Evolutionary conservation across 331 rosid species (phyloP).

Genomic region (Phaseolus coccineus): DNA sequence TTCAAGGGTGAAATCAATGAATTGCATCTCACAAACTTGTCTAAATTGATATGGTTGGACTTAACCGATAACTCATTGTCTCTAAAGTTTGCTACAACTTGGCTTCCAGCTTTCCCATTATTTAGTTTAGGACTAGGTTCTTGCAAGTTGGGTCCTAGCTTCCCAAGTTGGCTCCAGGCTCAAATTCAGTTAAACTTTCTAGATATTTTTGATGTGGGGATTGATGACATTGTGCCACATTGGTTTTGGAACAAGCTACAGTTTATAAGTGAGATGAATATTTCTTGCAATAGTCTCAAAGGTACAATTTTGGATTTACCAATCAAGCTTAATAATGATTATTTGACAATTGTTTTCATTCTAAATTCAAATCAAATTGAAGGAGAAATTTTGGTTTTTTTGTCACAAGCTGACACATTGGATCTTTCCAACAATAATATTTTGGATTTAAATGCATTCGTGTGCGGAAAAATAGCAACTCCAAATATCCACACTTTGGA

Average conservation of each 20-base stretch:
- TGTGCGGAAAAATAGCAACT: neutral
- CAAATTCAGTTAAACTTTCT: fast-evolving
- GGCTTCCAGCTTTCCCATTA: constrained; percentile 22
- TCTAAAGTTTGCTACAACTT: neutral
- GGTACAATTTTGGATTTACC: neutral
- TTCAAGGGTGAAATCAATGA: constrained; percentile 3
- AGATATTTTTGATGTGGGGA: neutral
- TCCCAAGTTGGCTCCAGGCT: neutral
- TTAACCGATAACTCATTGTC: constrained; percentile 2
- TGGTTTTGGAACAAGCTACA: constrained; percentile 35
- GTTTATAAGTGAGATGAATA: neutral
- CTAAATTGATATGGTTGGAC: fast-evolving
- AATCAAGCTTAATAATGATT: too few species aligned
- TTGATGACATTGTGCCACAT: constrained; percentile 6
- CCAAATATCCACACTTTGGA: neutral
- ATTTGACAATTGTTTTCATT: neutral
- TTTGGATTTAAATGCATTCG: neutral
- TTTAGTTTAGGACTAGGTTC: neutral
- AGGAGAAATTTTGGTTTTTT: neutral
- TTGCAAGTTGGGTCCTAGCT: constrained; percentile 1
- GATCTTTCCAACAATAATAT: neutral
- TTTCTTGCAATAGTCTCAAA: constrained; percentile 22
- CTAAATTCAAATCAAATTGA: constrained; percentile 15
- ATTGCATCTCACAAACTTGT: neutral
- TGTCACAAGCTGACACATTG: neutral